Evolutionary conservation across 768 basidiomycete species (phyloP), one percentile per base, ranked within the genome.

Genomic region (Tylopilus intermedius): DNA sequence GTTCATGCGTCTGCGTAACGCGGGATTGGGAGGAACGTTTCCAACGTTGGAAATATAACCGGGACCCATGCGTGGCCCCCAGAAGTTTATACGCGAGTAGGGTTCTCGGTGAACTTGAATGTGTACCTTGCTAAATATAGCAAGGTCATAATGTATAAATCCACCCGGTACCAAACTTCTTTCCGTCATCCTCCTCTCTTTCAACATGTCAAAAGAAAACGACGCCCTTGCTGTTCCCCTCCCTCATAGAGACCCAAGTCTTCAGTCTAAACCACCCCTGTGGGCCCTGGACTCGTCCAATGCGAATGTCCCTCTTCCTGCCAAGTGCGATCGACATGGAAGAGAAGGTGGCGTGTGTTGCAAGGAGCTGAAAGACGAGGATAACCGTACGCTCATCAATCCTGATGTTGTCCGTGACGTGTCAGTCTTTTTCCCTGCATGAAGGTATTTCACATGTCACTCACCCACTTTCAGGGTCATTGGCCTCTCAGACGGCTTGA

Each of bases 361-460:
- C 74, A 88, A 90, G 62, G 90, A 94, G 50, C 81, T 95, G 53
- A 90, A 83, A 63, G 81, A 74, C 47, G 80, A 84, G 11, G 89
- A 92, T 45, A 84, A 92, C 53, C 79, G 92, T 24, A 86, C 80
- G 0, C 78, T 96, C 35, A 73, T 95, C 35, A 82, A 95, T 65
- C 93, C 94, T 0, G 92, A 94, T 57, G 72, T 94, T 44, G 79
- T 95, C 18, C 83, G 91, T 8, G 92, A 94, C 58, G 81, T 91
- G 90, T 92, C 63, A 66, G 88, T 11, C 32, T 14, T 15, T 35
- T 2, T 11, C 32, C 8, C 18, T 35, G 15, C 37, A 3, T 42
- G 11, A 11, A 29, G 15, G 5, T 7, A 3, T 55, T 21, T 32
- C 21, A 26, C 27, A 27, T 15, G 14, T 58, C 38, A 51, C 4